Evolutionary conservation across 208 protist genomes (phyloP), one percentile per base, ranked within the genome.

Genomic region (Cochliopodium minus): DNA sequence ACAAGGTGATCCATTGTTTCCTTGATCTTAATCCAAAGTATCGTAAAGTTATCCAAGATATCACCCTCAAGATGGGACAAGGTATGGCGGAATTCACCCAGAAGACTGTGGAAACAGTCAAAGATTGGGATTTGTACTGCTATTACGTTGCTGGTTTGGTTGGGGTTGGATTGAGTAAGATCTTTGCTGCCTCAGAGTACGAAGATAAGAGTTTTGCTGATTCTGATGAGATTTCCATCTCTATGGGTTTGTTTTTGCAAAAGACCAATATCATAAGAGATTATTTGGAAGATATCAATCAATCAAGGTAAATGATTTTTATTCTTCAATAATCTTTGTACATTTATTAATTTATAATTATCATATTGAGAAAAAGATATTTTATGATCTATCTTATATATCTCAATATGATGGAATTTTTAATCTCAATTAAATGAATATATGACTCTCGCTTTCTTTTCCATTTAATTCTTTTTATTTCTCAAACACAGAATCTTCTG

Each of bases 181-280:
- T 94, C 35, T 96, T 92, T 59, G 67, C 74, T 26, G 64, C 56
- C 32, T 82, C 76, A 56, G 81, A 77, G 34, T 72, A 90, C 20
- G 85, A 93, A 65, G 67, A 79, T 54, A 28, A 66, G 22, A 45
- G 45, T 46, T 45, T 88, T 6, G 71, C 64, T 40, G 51, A 78
- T 0, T 65, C 82, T 35, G 65, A 86, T 9, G 68, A 73, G 34
- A 57, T 76, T 23, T 67, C 84, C 13, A 93, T 92, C 60, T 64
- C 75, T 53, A 96, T 96, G 90, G 90, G 90, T 4, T 77, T 96
- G 15, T 93, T 96, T 53, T 64, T 96, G 54, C 91, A 96, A 68
- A 96, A 96, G 70, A 91, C 85, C 0, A 96, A 96, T 67, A 95
- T 96, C 67, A 91, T 92, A 42, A 77, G 90, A 26, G 90, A 95